Conservation (phyloP, 116 monocot genomes). For the Posidonia oceanica region DNA sequence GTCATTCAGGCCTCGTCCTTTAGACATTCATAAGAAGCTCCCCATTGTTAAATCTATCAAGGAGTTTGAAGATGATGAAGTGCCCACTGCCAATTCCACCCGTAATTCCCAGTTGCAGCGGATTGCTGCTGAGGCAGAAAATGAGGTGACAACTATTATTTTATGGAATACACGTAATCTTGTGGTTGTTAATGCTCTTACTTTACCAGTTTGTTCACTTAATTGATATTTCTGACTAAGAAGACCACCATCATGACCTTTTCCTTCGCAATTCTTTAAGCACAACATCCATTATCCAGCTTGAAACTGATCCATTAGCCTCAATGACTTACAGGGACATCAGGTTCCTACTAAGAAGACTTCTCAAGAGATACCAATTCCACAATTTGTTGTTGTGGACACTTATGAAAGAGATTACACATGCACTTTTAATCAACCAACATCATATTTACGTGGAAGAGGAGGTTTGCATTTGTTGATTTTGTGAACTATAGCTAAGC, state of each 20-base stretch:
- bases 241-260: not conserved
- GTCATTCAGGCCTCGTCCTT: conserved; percentile 92
- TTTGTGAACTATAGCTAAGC: not conserved
- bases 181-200: too few species aligned
- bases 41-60: conserved; percentile 79
- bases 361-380: conserved; percentile 58
- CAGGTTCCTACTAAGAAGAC: conserved; percentile 27
- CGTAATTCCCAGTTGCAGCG: conserved; percentile 56
- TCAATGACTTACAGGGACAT: conserved; percentile 19
- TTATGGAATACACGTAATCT: not conserved
- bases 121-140: conserved; percentile 38
- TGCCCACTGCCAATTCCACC: conserved; percentile 25
- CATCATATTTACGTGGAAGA: conserved; percentile 58
- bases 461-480: conserved; percentile 35
- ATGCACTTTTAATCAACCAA: conserved; percentile 43
- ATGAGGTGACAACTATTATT: conserved; percentile 35
- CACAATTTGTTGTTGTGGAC: conserved; percentile 42
- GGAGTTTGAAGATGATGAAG: conserved; percentile 94
- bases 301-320: not conserved
- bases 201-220: too few species aligned
- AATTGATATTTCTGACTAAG: too few species aligned
- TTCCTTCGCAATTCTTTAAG: not conserved
- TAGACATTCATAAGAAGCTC: conserved; percentile 98
- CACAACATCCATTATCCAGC: not conserved
- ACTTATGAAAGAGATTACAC: conserved; percentile 74